Base-by-base conservation (phyloP, 2,329 filamentous ascomycete species). In the Penicillium janthinellum region DNA sequence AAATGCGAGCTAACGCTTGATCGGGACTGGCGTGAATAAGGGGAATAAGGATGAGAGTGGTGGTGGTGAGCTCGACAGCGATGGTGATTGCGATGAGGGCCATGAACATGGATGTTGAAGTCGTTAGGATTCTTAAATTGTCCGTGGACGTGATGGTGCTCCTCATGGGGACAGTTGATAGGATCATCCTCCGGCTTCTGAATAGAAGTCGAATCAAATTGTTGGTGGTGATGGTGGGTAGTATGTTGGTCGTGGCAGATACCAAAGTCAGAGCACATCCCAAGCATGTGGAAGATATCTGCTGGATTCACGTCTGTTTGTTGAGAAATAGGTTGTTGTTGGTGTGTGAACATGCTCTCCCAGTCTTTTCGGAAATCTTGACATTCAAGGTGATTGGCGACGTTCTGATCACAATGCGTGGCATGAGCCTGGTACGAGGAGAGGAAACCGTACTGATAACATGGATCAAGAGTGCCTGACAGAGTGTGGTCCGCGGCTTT, bases 1-100 rank as follows among this genome's bases (percentile, higher is more conserved):
- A 76, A 58, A 37, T 75, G 74, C 6, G 74, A 77, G 56, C 74
- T 77, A 15, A 75, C 61, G 48, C 74, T 76, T 14, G 73, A 75
- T 15, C 73, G 70, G 7, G 73, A 73, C 5, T 75, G 73, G 39
- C 74, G 74, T 0, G 73, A 72, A 57, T 75, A 75, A 1, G 70
- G 71, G 22, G 68, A 70, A 56, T 75, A 73, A 38, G 70, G 72
- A 20, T 76, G 73, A 15, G 68, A 52, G 52, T 77, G 74, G 59
- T 77, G 73, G 17, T 64, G 59, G 47, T 76, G 75, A 22, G 56
- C 53, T 56, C 72, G 70, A 57, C 74, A 75, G 53, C 71, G 71
- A 56, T 75, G 72, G 39, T 75, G 72, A 7, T 68, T 69, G 34
- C 73, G 75, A 48, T 72, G 73, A 8, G 72, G 72, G 28, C 70